Base-by-base conservation (phyloP, 331 rosid genomes). In the Acacia pycnantha region DNA sequence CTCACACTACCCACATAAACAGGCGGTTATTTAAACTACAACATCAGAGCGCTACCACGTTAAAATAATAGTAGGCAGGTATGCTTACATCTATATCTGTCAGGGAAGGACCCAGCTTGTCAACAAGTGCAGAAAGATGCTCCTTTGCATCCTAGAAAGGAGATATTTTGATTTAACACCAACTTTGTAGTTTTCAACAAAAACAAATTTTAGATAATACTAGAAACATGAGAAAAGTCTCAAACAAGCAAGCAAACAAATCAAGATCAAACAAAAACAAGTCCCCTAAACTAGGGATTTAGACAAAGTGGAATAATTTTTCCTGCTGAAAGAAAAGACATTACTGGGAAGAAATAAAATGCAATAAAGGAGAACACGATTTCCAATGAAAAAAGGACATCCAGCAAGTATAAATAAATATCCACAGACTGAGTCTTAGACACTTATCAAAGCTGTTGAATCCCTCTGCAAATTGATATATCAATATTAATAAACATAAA, bases 141-240 rank as follows among this genome's bases (percentile, higher is more conserved):
- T 93, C 98, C 90, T 95, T 95, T 68, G 98, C 98, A 80, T 95
- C 98, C 98, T 95, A 86, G 85, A 87, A 91, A 83, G 80, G 59
- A 89, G 56, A 88, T 46, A 40, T n/a, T 64, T 48, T 84, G 40
- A 83, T 80, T 85, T 66, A 84, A 81, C 78, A 79, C 83, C 77
- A 82, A 82, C 67, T 72, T 84, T 53, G 86, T 44, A 75, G 80
- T 71, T 80, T 47, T 46, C 79, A 76, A 71, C 12, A 24, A 62
- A 33, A 69, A 82, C 65, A 65, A 40, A 46, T 41, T 65, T 77
- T 73, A 64, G 33, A 75, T 78, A 75, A 82, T 78, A 43, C 68
- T 71, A 79, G 77, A 77, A 33, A 77, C 80, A 74, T 48, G 33
- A 67, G 37, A 79, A 27, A 56, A 64, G 76, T 54, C 68, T 31